Evolutionary conservation across 75 land plant genomes (phyloP), one percentile per base, ranked within the genome.

Genomic region (Pinus albicaulis): DNA sequence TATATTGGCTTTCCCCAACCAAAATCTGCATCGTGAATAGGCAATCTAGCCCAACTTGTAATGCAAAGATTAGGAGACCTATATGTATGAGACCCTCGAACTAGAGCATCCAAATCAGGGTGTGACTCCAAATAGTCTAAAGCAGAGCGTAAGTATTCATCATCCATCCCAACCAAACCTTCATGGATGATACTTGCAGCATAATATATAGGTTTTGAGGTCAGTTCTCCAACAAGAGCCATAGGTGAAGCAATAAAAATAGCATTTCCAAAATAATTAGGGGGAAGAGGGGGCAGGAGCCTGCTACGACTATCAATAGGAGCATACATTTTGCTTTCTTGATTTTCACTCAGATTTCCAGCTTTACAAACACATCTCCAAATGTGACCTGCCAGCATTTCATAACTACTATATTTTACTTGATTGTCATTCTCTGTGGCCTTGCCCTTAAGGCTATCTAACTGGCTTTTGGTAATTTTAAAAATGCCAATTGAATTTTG

Each of bases 11-110:
- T 31, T 31, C 31, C 31, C 31, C 31, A 31, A 0, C 31, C 31
- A 31, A 31, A 31, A 31, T 31, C 88, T 34, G 86, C 90, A 15
- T 88, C 89, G 76, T 89, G 77, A 23, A 92, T 76, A 19, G 90
- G 89, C 83, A 92, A 58, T 55, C 83, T 38, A 19, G 74, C 75
- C 95, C 91, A 90, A 77, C 89, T 90, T 55, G 78, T 57, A 82
- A 82, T 61, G 79, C 31, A 28, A 28, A 28, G 0, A 28, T 28
- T 28, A 28, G 28, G 28, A 28, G 28, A 28, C 28, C 28, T 28
- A 68, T 86, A 90, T 11, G 87, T 84, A 64, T 80, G 85, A 0
- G 89, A 85, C 17, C 92, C 94, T 26, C 88, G 66, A 17, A 81
- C 87, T 8, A 89, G 82, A 55, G 78, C 74, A 1, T 80, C 22